Evolutionary conservation across 139 green algal species (phyloP), one percentile per base, ranked within the genome.

Genomic region (Tetraselmis chui): DNA sequence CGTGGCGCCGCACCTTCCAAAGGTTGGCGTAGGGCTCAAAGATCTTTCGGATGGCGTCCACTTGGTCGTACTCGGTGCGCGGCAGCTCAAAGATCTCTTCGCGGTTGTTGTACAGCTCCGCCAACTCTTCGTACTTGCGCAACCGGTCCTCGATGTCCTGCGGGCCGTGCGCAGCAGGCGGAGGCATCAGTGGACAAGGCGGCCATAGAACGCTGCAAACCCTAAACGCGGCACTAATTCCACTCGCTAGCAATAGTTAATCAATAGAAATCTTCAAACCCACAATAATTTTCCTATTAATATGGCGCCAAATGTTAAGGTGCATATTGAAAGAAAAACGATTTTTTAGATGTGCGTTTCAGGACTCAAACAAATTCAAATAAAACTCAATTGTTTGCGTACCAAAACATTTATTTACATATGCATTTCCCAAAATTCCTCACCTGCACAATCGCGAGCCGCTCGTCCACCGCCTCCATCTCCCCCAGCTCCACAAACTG

Each of bases 31-130:
- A 89, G 0, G 91, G 92, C 59, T 92, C 89, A 74, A 93, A 90
- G n/a, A 59, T 76, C 76, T 83, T 79, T 1, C 77, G 32, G 26
- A 92, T 82, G 23, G 77, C 67, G 22, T 89, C 85, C 27, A 94
- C 85, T 78, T 89, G 76, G 0, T 89, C 89, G 82, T 92, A 91
- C 28, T 93, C 88, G 0, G 86, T 92, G 29, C 82, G 78, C 0
- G 87, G 81, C 84, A 92, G 80, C 23, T 84, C 82, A 76, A 96
- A 96, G 84, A 96, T 93, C 31, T 87, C 80, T 84, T 96, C 91
- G 31, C 91, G 86, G 22, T 82, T 79, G 76, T 84, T 84, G 86
- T 94, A 95, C 58, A 94, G 85, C n/a, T 93, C 92, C 27, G 85
- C 83, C 75, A 88, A 83, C 67, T 89, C 79, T 45, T 79, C 25